These are phyloP conservation scores for Arthromyces matolae DNA, from an alignment of 768 basidiomycete genomes.

Conservation along the genomic window DNA sequence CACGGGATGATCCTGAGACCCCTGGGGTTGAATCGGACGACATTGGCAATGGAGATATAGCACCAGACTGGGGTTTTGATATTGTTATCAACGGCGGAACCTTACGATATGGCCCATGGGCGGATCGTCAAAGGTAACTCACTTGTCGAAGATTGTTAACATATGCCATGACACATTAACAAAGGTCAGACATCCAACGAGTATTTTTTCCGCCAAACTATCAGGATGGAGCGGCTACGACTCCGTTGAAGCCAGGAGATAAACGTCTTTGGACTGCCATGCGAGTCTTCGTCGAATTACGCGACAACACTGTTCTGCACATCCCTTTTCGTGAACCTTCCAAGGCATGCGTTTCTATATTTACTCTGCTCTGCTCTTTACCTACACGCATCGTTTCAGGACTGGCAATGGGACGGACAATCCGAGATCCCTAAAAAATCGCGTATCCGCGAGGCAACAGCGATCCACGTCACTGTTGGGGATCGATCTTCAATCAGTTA, in stretches of 20 bases:
- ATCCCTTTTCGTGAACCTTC: slow-evolving; percentile 92
- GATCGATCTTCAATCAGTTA: slow-evolving; percentile 86
- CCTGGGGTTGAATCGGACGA: slow-evolving; percentile 48
- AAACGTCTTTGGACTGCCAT: slow-evolving; percentile 79
- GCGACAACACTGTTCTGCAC: slow-evolving; percentile 70
- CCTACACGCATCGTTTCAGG: slow-evolving; percentile 36
- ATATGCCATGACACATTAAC: slow-evolving; percentile 2
- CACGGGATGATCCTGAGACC: slow-evolving; percentile 24
- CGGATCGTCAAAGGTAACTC: slow-evolving; percentile 81
- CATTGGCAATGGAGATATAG: slow-evolving; percentile 80
- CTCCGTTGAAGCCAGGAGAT: slow-evolving; percentile 69
- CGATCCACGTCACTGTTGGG: slow-evolving; percentile 70
- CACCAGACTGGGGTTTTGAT: slow-evolving; percentile 94
- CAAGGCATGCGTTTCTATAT: slow-evolving; percentile 47
- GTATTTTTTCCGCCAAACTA: slow-evolving; percentile 83
- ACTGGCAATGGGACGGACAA: slow-evolving; percentile 90
- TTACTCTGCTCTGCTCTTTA: background rate
- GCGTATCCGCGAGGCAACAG: slow-evolving; percentile 61
- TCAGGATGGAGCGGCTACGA: slow-evolving; percentile 54
- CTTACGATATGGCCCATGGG: slow-evolving; percentile 92
- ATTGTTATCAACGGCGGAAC: slow-evolving; percentile 72
- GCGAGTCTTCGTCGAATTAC: slow-evolving; percentile 77
- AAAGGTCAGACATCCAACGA: slow-evolving; percentile 70
- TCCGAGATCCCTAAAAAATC: slow-evolving; percentile 43
- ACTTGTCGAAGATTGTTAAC: background rate